Conservation (phyloP, 2,329 filamentous ascomycete species). For the Diaporthe vexans region DNA sequence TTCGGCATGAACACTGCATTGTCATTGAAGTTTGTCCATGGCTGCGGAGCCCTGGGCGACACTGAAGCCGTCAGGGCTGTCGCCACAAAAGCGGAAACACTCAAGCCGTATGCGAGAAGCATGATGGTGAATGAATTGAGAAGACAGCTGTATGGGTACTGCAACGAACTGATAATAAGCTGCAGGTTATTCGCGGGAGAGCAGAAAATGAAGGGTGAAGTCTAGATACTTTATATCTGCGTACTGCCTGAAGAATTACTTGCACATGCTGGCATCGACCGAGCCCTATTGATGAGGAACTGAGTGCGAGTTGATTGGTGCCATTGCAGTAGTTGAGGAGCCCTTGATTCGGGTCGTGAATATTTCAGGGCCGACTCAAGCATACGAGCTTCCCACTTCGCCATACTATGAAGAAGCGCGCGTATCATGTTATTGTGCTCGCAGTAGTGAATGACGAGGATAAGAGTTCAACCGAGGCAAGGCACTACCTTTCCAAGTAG, state of each 20-base stretch:
- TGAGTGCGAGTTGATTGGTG: background rate
- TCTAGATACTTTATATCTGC: background rate
- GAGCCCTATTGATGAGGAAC: background rate
- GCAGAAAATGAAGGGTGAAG: background rate
- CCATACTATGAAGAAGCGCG: background rate
- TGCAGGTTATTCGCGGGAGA: too few relatives aligned
- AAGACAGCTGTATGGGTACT: too few relatives aligned
- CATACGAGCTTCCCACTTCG: too few relatives aligned
- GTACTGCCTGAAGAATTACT: too few relatives aligned
- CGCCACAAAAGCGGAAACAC: background rate
- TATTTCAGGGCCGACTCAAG: background rate
- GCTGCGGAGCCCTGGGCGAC: background rate
- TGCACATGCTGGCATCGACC: too few relatives aligned
- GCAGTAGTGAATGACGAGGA: background rate
- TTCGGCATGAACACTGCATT: constrained; percentile 16
- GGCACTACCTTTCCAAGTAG: background rate
- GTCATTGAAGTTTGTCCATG: constrained; percentile 9
- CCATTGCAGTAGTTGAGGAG: background rate
- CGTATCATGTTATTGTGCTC: constrained; percentile 7
- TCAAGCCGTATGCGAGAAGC: background rate
- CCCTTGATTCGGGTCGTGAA: background rate
- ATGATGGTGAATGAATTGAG: background rate
- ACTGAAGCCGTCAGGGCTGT: background rate
- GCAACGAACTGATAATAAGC: too few relatives aligned
- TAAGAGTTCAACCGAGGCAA: background rate